These are phyloP conservation scores for Datisca glomerata DNA, from an alignment of 306 rosid genomes.

Conservation along the genomic window DNA sequence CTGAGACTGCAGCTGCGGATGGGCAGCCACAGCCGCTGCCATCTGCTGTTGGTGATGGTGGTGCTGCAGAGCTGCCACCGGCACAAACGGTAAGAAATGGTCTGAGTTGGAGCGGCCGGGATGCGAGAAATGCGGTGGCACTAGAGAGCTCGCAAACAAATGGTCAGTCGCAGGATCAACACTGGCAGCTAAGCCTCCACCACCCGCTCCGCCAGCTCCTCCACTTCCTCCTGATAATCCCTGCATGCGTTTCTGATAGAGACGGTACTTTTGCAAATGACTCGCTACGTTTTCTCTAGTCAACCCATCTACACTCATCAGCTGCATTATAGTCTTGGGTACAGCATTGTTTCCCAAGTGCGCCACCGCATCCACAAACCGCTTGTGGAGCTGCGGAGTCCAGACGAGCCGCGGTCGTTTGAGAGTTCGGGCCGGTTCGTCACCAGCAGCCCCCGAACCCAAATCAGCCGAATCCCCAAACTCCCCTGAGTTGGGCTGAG, in stretches of 20 bases:
- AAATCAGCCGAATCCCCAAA: slow-evolving; percentile 75
- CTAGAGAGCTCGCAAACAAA: slow-evolving; percentile 80
- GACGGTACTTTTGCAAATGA: slow-evolving; percentile 90
- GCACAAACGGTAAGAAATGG: slow-evolving; percentile 82
- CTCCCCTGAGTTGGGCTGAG: slow-evolving; percentile 64
- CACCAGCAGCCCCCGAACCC: slow-evolving; percentile 73
- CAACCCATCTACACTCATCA: slow-evolving; percentile 96
- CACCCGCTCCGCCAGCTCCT: slow-evolving; percentile 24
- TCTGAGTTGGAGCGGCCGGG: slow-evolving; percentile 64
- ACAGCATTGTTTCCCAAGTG: slow-evolving; percentile 95
- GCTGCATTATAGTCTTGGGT: slow-evolving; percentile 99
- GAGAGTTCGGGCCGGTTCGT: slow-evolving; percentile 92
- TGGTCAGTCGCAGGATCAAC: slow-evolving; percentile 79
- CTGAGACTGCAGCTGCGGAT: slow-evolving; percentile 45
- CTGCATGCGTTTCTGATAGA: slow-evolving; percentile 92
- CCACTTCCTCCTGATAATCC: slow-evolving; percentile 44
- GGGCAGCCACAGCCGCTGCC: slow-evolving; percentile 27
- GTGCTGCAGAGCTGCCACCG: slow-evolving; percentile 65
- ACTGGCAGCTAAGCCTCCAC: slow-evolving; percentile 16
- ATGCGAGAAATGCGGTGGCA: slow-evolving; percentile 81
- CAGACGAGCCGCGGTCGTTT: slow-evolving; percentile 91
- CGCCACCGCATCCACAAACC: slow-evolving; percentile 90
- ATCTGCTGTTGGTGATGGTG: slow-evolving; percentile 76
- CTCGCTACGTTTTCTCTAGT: slow-evolving; percentile 94
- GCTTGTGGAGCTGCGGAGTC: slow-evolving; percentile 97